These are phyloP conservation scores for Paulownia fortunei DNA, from an alignment of 257 asterid genomes.

Conservation along the genomic window DNA sequence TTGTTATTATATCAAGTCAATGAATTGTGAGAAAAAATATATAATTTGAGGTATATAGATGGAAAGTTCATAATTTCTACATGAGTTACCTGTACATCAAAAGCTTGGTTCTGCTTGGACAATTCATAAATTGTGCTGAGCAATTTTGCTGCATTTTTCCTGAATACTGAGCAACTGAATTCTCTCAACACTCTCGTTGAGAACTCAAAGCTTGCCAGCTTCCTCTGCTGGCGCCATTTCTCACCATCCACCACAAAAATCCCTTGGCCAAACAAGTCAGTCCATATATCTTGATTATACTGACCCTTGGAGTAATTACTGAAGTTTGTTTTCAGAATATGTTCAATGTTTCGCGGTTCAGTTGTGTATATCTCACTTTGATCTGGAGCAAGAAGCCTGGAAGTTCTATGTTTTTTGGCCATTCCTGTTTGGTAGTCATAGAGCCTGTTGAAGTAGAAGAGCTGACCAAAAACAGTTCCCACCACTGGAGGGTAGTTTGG, in stretches of 20 bases:
- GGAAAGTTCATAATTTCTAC: not conserved
- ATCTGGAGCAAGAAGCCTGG: conserved; percentile 53
- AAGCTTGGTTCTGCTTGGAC: conserved; percentile 38
- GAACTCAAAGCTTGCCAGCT: conserved; percentile 74
- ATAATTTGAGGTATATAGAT: not conserved
- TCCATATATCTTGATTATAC: conserved; percentile 48
- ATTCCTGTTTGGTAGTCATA: conserved; percentile 53
- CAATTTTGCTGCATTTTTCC: conserved; percentile 58
- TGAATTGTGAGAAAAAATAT: not conserved
- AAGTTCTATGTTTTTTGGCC: conserved; percentile 48
- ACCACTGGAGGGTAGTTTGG: conserved; percentile 59
- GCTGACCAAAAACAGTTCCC: conserved; percentile 71
- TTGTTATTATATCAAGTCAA: not conserved
- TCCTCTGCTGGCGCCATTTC: conserved; percentile 78
- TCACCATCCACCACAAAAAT: conserved; percentile 76
- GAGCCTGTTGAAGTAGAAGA: conserved; percentile 57
- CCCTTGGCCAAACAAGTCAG: conserved; percentile 71
- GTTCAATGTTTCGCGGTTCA: conserved; percentile 57
- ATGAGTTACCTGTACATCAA: conserved; percentile 65
- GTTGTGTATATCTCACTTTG: conserved; percentile 69
- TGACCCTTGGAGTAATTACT: conserved; percentile 55
- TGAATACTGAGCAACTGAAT: conserved; percentile 66
- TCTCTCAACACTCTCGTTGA: conserved; percentile 73
- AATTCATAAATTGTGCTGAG: conserved; percentile 39
- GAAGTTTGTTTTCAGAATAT: conserved; percentile 66